Conservation (phyloP, 768 basidiomycete genomes). For the Auriculariales sp. region DNA sequence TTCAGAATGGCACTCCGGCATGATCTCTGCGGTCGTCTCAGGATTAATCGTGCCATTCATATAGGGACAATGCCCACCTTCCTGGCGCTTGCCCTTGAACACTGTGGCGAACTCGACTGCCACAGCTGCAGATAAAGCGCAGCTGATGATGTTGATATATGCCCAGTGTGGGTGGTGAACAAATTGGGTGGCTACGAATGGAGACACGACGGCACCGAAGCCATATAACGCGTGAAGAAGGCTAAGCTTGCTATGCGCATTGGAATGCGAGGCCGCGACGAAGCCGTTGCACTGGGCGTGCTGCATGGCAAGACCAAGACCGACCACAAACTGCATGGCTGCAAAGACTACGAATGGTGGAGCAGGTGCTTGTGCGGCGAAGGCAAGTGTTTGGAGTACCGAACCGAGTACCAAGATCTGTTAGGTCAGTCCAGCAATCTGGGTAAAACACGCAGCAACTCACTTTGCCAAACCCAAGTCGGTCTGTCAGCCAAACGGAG, state of each 20-base stretch:
- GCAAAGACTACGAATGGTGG: slow-evolving; percentile 54
- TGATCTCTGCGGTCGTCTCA: no score
- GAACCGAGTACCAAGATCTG: neutral
- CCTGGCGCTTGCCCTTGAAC: neutral
- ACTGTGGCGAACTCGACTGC: neutral
- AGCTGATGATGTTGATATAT: neutral
- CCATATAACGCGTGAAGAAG: slow-evolving; percentile 50
- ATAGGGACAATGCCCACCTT: no score
- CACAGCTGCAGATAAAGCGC: neutral
- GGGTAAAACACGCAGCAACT: neutral
- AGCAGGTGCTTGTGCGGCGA: slow-evolving; percentile 35
- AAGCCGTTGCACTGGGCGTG: slow-evolving; percentile 63
- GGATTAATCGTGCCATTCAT: no score
- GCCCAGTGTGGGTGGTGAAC: neutral
- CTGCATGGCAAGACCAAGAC: slow-evolving; percentile 37
- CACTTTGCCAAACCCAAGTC: slow-evolving; percentile 8
- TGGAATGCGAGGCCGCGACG: slow-evolving; percentile 42
- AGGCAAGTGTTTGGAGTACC: slow-evolving; percentile 34
- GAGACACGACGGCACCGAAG: neutral
- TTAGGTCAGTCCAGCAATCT: neutral
- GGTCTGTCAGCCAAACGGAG: slow-evolving; percentile 3
- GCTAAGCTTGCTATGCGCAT: slow-evolving; percentile 52
- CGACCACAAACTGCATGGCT: slow-evolving; percentile 29
- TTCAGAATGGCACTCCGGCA: no score
- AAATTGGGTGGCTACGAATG: neutral